Conservation (phyloP, 768 basidiomycete genomes). For the Podaxis sp. region DNA sequence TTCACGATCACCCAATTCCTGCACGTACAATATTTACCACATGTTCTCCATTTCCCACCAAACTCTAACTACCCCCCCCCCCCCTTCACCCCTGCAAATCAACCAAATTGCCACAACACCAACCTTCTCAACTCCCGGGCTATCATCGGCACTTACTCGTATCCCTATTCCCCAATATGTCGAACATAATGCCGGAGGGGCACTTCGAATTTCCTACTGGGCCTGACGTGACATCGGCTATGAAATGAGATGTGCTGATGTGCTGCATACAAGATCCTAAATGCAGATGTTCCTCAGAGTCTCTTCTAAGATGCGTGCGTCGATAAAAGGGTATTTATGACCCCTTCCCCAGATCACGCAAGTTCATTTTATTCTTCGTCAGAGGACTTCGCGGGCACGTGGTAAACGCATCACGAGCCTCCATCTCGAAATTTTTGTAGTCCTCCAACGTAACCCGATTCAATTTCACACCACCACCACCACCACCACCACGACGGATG, state of each 20-base stretch:
- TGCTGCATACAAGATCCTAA: neutral
- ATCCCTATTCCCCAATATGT: neutral
- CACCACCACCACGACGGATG: no score
- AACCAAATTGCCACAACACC: neutral
- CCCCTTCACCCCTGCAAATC: neutral
- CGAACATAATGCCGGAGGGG: neutral
- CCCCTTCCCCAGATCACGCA: neutral
- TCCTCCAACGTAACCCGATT: neutral
- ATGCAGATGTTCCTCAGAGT: neutral
- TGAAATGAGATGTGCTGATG: neutral
- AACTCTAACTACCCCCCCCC: neutral
- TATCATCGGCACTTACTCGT: conserved; percentile 2
- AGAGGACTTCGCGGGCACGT: neutral
- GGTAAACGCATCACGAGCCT: neutral
- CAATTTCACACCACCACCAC: no score
- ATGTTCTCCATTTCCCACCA: neutral
- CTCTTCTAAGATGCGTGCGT: neutral
- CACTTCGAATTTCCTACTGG: neutral
- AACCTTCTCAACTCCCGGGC: neutral
- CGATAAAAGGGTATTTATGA: neutral
- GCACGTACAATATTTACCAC: no score
- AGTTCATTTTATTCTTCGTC: neutral
- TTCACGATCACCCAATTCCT: neutral
- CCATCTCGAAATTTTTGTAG: neutral
- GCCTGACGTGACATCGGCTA: neutral